Conservation (phyloP, 2,329 filamentous ascomycete genomes). For the Emericellopsis cladophorae region DNA sequence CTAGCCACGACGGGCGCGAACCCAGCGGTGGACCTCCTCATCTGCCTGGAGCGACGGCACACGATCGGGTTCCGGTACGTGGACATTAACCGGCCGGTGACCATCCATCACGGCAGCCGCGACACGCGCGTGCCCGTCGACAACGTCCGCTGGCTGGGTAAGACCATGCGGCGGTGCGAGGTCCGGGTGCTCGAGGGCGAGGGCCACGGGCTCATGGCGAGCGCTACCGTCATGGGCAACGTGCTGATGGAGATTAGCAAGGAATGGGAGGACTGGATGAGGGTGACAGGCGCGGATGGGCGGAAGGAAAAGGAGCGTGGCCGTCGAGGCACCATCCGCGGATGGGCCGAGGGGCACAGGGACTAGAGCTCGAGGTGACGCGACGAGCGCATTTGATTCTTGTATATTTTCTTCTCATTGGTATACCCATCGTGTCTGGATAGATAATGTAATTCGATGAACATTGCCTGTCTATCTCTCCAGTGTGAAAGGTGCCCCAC, state of each 20-base stretch:
- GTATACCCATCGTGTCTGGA: too few species aligned
- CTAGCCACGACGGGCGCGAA: conserved; percentile 84
- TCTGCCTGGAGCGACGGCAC: conserved; percentile 83
- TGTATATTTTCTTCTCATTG: too few species aligned
- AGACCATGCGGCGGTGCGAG: conserved; percentile 87
- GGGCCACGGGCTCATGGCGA: conserved; percentile 93
- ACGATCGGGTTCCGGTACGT: conserved; percentile 94
- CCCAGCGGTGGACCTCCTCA: conserved; percentile 81
- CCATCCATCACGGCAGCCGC: conserved; percentile 86
- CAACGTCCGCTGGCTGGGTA: conserved; percentile 89
- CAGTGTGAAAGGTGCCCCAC: too few species aligned
- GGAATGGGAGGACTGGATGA: conserved; percentile 86
- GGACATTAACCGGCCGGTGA: conserved; percentile 80
- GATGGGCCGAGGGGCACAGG: not conserved
- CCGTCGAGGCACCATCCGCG: conserved; percentile 10
- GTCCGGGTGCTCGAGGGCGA: conserved; percentile 83
- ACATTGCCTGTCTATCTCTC: too few species aligned
- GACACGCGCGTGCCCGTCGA: conserved; percentile 89
- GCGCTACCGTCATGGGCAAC: conserved; percentile 80
- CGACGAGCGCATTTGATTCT: too few species aligned
- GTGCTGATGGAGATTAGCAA: conserved; percentile 90
- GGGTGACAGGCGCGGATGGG: conserved; percentile 34
- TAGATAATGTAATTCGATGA: not conserved
- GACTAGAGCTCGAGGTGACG: too few species aligned
- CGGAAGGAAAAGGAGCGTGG: conserved; percentile 15